phyloP scores from a whole-genome alignment of 2,329 filamentous ascomycete species.

The Fusarium tjaetaba region DNA sequence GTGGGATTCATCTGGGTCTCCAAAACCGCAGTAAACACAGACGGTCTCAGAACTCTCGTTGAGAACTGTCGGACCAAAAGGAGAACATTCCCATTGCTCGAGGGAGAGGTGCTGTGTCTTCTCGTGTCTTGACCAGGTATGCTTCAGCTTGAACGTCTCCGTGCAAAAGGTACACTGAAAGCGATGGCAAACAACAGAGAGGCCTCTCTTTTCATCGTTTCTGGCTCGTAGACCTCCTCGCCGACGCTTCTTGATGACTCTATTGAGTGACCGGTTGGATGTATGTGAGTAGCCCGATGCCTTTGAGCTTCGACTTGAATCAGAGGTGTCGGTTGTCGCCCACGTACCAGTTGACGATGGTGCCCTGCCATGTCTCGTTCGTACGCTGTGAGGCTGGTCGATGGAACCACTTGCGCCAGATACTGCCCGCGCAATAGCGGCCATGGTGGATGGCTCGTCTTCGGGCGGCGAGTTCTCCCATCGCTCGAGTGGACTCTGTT shows the following conservation, averaged over 20 bases:
- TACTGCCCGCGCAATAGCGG: conserved; percentile 44
- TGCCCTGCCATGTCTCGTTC: background rate
- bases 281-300: background rate
- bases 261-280: background rate
- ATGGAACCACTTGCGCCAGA: background rate
- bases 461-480: conserved; percentile 48
- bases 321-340: background rate
- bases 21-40: conserved; percentile 53
- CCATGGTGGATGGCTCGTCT: conserved; percentile 45
- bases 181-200: background rate
- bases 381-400: accelerated
- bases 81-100: conserved; percentile 58
- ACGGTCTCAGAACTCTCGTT: conserved; percentile 49
- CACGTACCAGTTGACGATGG: conserved; percentile 29
- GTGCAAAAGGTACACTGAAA: conserved; percentile 59
- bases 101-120: conserved; percentile 58
- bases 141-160: conserved; percentile 56
- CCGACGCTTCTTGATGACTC: background rate
- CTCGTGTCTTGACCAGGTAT: conserved; percentile 63
- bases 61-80: conserved; percentile 48
- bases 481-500: conserved; percentile 45
- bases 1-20: conserved; percentile 47
- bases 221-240: background rate
- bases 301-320: conserved; percentile 2
- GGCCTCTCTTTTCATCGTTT: background rate